Evolutionary conservation across 1,284 basidiomycete species (phyloP), one percentile per base, ranked within the genome.

Genomic region (Cystobasidium pallidum): DNA sequence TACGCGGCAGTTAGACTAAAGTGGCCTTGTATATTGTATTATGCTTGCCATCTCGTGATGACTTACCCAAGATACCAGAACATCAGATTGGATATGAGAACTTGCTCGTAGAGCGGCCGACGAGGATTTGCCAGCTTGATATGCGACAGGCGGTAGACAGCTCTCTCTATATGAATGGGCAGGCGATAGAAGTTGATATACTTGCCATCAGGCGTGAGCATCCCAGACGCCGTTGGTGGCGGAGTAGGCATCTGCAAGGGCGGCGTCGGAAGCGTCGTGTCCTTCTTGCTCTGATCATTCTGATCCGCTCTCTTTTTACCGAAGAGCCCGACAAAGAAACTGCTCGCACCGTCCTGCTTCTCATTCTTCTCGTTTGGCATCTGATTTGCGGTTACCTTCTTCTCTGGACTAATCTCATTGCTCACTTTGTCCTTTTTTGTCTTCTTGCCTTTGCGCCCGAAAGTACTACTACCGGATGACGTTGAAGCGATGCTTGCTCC

Each of bases 81-180:
- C 94, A 98, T 99, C 77, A 47, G 65, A 75, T 99, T 99, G 78
- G 93, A 96, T 81, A 99, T 99, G 74, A 99, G 83, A 62, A 99
- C 95, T 81, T 99, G 95, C 83, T 99, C 96, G 79, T 96, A 98
- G 19, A 99, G 84, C 21, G 96, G 94, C 52, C 95, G 85, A 65
- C 96, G 86, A 11, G 95, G 94, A 81, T 99, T 98, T 28, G 96
- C 95, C 54, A 99, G 85, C 82, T 99, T 99, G 85, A 99, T 98
- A 80, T 99, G 95, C n/a, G 91, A 94, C 63, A 99, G 84, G 65
- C 95, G 86, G 82, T 99, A 99, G 64, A 99, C 94, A 1, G 95
- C 95, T 28, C 95, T 87, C 82, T 99, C 95, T 76, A 99, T 93
- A 79, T 98, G 95, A 75, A 99, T 96, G 8, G 95, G 96, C 80